phyloP scores from a whole-genome alignment of 179 eudicot genomes.

The Dionaea muscipula region DNA sequence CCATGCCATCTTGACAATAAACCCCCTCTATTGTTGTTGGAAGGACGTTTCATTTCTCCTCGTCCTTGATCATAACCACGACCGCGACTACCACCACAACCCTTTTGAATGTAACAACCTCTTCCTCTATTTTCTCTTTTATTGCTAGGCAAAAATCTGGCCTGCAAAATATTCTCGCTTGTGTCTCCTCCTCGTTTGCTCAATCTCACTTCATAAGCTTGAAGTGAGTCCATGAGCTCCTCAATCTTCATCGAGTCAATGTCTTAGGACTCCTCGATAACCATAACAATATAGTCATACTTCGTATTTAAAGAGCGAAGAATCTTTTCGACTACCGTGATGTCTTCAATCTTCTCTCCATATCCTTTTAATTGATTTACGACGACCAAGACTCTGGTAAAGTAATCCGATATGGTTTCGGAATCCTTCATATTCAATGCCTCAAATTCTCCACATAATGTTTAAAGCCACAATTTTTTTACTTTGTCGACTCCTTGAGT shows the following conservation, averaged over 20 bases:
- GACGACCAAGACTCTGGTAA: neutral
- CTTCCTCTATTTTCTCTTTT: neutral
- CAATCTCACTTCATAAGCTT: neutral
- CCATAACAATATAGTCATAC: constrained; percentile 7
- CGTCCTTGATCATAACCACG: too few relatives aligned
- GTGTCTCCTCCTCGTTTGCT: neutral
- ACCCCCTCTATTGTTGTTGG: too few relatives aligned
- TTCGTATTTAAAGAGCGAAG: neutral
- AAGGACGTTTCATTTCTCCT: too few relatives aligned
- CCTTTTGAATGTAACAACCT: too few relatives aligned
- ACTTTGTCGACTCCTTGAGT: constrained; percentile 10
- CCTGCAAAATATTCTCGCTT: neutral
- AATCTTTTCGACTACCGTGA: neutral
- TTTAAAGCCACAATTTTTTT: constrained; percentile 7
- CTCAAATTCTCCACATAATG: constrained; percentile 10
- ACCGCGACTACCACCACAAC: too few relatives aligned
- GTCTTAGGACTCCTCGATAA: neutral
- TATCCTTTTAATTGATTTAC: constrained; percentile 2
- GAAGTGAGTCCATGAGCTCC: neutral
- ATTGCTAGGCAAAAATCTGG: neutral
- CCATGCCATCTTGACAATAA: too few relatives aligned
- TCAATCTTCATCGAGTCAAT: neutral
- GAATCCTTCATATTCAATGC: constrained; percentile 1
- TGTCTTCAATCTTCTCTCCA: constrained; percentile 2
- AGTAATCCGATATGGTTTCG: constrained; percentile 4